Evolutionary conservation across 305 asterid species (phyloP).

Genomic region (Fraxinus sp.): DNA sequence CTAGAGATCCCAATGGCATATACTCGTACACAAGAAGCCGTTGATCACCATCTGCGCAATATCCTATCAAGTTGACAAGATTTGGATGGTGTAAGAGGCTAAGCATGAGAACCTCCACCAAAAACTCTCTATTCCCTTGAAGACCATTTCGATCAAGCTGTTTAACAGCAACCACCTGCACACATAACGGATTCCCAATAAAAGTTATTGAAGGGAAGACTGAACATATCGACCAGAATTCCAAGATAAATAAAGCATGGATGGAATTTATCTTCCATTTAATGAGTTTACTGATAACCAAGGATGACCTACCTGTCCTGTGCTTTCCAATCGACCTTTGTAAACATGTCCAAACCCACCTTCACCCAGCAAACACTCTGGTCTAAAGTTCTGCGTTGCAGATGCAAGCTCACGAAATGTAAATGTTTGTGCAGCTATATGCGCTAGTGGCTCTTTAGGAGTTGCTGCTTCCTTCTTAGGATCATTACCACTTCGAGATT

Average conservation of each 20-base stretch:
- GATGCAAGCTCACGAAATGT: constrained; percentile 94
- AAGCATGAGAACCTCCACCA: constrained; percentile 97
- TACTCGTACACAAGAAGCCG: constrained; percentile 84
- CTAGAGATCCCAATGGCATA: constrained; percentile 90
- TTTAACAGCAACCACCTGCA: constrained; percentile 86
- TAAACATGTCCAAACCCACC: constrained; percentile 94
- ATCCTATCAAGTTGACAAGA: constrained; percentile 88
- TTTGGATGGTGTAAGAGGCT: constrained; percentile 82
- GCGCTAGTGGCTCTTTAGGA: constrained; percentile 65
- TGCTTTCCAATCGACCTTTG: constrained; percentile 73
- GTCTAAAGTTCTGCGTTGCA: constrained; percentile 83
- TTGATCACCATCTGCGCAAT: constrained; percentile 95
- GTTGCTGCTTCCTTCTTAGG: constrained; percentile 58
- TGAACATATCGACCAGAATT: neutral
- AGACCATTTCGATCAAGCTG: constrained; percentile 88
- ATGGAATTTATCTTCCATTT: neutral
- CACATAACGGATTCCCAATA: constrained; percentile 20
- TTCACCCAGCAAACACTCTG: constrained; percentile 81
- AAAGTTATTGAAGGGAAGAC: constrained; percentile 7
- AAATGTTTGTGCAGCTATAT: constrained; percentile 91
- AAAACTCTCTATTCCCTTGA: constrained; percentile 83
- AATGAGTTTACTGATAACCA: constrained; percentile 9
- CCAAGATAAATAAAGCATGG: neutral
- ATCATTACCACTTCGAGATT: constrained; percentile 56
- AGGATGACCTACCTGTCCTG: constrained; percentile 61